These are phyloP conservation scores for Medakamo hakoo DNA, from an alignment of 139 green algal genomes.

Conservation along the genomic window DNA sequence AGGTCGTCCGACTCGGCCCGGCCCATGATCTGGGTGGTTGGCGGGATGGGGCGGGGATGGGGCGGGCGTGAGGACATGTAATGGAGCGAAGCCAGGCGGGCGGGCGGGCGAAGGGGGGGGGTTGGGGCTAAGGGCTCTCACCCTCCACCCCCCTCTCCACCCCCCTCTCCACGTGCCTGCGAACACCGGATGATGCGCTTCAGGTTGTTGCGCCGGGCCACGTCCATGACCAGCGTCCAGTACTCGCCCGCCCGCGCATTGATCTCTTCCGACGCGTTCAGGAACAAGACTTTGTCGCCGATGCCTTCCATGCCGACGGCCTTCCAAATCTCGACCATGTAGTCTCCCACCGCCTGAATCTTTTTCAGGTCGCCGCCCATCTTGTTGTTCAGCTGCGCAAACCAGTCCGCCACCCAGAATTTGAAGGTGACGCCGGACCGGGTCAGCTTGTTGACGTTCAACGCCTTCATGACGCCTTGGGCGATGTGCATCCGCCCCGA, in stretches of 20 bases:
- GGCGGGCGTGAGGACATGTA: conserved; percentile 58
- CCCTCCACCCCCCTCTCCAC: too few relatives aligned
- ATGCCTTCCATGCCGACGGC: conserved; percentile 89
- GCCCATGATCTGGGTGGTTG: conserved; percentile 99
- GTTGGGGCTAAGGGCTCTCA: too few relatives aligned
- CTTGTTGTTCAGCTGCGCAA: conserved; percentile 96
- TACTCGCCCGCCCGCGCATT: conserved; percentile 58
- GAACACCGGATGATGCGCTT: conserved; percentile 66
- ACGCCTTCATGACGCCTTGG: conserved; percentile 93
- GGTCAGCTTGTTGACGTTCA: conserved; percentile 99
- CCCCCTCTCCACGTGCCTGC: conserved; percentile 11
- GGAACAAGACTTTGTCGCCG: conserved; percentile 54
- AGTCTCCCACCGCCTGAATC: conserved; percentile 90
- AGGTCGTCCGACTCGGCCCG: conserved; percentile 86
- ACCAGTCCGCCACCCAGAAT: conserved; percentile 90
- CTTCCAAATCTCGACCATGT: conserved; percentile 99
- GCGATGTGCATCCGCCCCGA: conserved; percentile 98
- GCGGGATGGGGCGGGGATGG: too few relatives aligned
- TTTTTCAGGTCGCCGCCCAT: conserved; percentile 98
- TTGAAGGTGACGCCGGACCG: conserved; percentile 88
- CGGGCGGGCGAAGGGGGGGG: background rate
- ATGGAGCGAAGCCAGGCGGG: background rate
- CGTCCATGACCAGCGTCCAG: conserved; percentile 83
- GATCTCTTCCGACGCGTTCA: conserved; percentile 40
- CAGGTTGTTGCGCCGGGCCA: conserved; percentile 71